Evolutionary conservation across 192 early-diverging fungal genomes (phyloP), one percentile per base, ranked within the genome.

Genomic region (Coemansia sp.): DNA sequence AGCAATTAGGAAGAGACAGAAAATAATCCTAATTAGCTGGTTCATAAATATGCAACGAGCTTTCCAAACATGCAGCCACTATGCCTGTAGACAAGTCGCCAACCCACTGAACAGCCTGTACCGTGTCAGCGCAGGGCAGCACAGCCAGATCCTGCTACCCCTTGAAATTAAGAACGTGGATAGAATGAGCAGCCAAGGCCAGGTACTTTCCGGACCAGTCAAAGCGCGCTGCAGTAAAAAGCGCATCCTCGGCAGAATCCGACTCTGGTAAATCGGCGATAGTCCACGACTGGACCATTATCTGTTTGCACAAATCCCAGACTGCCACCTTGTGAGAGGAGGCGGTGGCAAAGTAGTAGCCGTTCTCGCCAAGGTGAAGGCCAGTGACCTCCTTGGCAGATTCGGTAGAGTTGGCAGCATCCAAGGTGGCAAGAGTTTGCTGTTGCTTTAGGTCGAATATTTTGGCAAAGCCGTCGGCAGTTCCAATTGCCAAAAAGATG

Each of bases 261-360:
- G 3, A 15, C 51, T 51, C 37, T 0, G 50, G 45, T 4, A 70
- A 11, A 15, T 77, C 74, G 0, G 32, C n/a, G 3, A 51, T 27
- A 0, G 32, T 15, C 66, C 66, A 70, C 17, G 46, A 26, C 5
- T 77, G 74, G 0, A 63, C 66, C 7, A 79, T 80, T 38, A 78
- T 78, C 32, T 93, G 79, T 36, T 94, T 98, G 56, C 95, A 83
- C 48, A 98, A 80, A 80, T 98, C 94, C 95, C 95, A 98, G 42
- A 95, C 65, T 46, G 85, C 86, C 5, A 94, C 90, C 17, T 85
- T 53, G n/a, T 82, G 71, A 32, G 83, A 83, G 48, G 84, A 82
- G 0, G 84, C 80, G 21, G 93, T 87, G 10, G 89, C 93, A 58
- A 98, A 82, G 58, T 90, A 80, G 68, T 96, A 98, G 31, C 95